Evolutionary conservation across 345 rosid genomes (phyloP).

Genomic region (Kandelia obovata): DNA sequence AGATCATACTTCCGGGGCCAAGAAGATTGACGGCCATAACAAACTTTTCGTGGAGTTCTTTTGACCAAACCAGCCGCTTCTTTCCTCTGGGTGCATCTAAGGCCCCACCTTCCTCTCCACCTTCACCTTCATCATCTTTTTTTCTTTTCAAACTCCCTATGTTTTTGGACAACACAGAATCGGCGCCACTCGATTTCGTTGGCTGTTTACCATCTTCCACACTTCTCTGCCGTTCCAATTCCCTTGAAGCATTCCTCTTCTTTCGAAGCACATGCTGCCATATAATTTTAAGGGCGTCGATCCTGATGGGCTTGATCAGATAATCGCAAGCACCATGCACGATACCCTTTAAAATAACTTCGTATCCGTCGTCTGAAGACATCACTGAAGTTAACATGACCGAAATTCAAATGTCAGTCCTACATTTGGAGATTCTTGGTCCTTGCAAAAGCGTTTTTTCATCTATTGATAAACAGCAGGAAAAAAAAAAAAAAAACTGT

Average conservation of each 20-base stretch:
- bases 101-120: slow-evolving; percentile 2
- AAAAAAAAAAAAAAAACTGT: background rate
- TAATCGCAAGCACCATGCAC: slow-evolving; percentile 35
- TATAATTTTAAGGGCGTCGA: slow-evolving; percentile 19
- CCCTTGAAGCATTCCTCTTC: slow-evolving; percentile 2
- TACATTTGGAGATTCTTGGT: background rate
- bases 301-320: slow-evolving; percentile 27
- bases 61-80: slow-evolving; percentile 34
- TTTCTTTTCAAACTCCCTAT: slow-evolving; percentile 12
- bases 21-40: slow-evolving; percentile 25
- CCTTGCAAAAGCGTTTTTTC: background rate
- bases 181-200: background rate
- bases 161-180: background rate
- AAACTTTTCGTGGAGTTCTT: slow-evolving; percentile 30
- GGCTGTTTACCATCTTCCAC: background rate
- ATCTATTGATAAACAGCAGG: background rate
- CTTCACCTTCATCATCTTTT: slow-evolving; percentile 3
- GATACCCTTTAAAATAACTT: slow-evolving; percentile 18
- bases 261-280: slow-evolving; percentile 37
- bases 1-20: slow-evolving; percentile 28
- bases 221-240: background rate
- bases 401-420: background rate
- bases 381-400: slow-evolving; percentile 13
- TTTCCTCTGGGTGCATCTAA: slow-evolving; percentile 14
- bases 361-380: slow-evolving; percentile 25